These are phyloP conservation scores for Jacaranda mimosifolia DNA, from an alignment of 257 asterid genomes.

Conservation along the genomic window DNA sequence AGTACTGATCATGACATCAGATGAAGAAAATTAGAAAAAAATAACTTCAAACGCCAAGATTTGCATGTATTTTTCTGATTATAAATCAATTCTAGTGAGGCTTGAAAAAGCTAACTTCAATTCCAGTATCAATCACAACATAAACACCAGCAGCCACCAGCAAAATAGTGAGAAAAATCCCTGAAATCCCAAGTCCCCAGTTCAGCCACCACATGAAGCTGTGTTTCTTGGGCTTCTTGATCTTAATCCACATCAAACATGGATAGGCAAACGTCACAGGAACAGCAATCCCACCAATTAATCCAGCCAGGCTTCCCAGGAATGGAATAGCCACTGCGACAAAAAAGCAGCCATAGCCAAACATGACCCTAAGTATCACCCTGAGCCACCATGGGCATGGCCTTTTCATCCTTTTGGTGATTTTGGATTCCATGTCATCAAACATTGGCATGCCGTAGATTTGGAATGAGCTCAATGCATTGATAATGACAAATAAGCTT, in stretches of 20 bases:
- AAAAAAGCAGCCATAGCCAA: slow-evolving; percentile 45
- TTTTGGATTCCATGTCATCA: slow-evolving; percentile 46
- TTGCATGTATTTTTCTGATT: neutral
- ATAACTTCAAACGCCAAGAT: neutral
- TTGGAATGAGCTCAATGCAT: slow-evolving; percentile 47
- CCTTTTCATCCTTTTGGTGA: slow-evolving; percentile 40
- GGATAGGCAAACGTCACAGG: slow-evolving; percentile 50
- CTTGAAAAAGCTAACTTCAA: slow-evolving; percentile 50
- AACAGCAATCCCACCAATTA: slow-evolving; percentile 44
- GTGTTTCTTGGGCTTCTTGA: slow-evolving; percentile 38
- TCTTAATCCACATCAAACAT: slow-evolving; percentile 48
- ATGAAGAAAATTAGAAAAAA: neutral
- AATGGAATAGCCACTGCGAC: slow-evolving; percentile 49
- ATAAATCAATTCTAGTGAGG: slow-evolving; percentile 29
- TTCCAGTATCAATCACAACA: slow-evolving; percentile 52
- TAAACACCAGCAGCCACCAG: slow-evolving; percentile 51
- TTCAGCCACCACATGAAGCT: slow-evolving; percentile 46
- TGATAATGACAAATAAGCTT: slow-evolving; percentile 42
- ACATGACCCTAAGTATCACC: slow-evolving; percentile 40
- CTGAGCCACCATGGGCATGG: slow-evolving; percentile 52
- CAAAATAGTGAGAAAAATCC: slow-evolving; percentile 36
- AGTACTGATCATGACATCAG: neutral
- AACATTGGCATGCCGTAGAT: slow-evolving; percentile 53
- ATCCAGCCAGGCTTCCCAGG: slow-evolving; percentile 45
- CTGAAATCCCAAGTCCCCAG: slow-evolving; percentile 45